Evolutionary conservation across 169 alveolate species (phyloP).

Genomic region (Eimeria maxima): DNA sequence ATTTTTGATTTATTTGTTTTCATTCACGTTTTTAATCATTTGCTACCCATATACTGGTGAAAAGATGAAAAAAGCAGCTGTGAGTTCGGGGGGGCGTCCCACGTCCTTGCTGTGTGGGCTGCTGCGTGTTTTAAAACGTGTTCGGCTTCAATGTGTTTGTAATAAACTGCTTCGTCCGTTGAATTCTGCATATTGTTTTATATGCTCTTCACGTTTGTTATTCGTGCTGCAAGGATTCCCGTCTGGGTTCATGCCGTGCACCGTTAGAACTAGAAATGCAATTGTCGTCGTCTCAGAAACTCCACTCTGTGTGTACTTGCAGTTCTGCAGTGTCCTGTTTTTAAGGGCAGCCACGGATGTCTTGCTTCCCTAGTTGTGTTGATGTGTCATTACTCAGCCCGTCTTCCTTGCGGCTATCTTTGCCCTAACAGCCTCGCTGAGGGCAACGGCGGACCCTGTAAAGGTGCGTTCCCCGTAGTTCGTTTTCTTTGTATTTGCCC

Average conservation of each 20-base stretch:
- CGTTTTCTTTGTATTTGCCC: too few relatives aligned
- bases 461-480: neutral
- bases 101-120: neutral
- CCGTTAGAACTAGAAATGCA: neutral
- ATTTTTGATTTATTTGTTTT: neutral
- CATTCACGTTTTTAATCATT: neutral
- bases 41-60: neutral
- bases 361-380: neutral
- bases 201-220: neutral
- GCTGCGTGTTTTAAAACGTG: neutral
- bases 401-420: slow-evolving; percentile 13
- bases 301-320: neutral
- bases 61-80: slow-evolving; percentile 47
- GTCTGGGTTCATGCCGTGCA: neutral
- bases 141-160: neutral
- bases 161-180: neutral
- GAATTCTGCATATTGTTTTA: neutral
- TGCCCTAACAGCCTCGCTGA: slow-evolving; percentile 22
- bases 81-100: neutral
- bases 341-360: neutral
- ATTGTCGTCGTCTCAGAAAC: neutral
- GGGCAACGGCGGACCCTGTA: slow-evolving; percentile 46
- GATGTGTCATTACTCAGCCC: neutral
- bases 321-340: too few relatives aligned
- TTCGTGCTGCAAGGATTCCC: neutral